These are phyloP conservation scores for Dendrobium chrysotoxum DNA, from an alignment of 106 monocot genomes.

Conservation along the genomic window DNA sequence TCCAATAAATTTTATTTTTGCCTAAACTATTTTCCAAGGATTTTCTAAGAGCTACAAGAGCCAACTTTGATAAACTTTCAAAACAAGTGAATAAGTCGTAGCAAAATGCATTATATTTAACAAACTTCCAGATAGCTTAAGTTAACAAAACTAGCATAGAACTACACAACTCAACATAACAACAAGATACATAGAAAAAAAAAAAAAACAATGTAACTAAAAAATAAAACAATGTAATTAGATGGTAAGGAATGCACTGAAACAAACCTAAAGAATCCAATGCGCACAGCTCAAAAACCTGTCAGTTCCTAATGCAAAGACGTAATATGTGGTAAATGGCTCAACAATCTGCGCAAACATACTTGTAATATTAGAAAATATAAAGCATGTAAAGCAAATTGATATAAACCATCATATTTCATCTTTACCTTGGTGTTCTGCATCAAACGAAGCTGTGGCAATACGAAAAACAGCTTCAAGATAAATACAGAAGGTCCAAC, in stretches of 20 bases:
- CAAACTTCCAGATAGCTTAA: too few species aligned
- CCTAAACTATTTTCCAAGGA: too few species aligned
- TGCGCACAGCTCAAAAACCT: conserved; percentile 73
- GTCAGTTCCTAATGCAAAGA: conserved; percentile 62
- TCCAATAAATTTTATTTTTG: too few species aligned
- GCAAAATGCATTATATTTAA: too few species aligned
- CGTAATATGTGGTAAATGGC: conserved; percentile 71
- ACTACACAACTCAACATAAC: too few species aligned
- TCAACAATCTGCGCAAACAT: conserved; percentile 48
- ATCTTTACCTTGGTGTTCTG: conserved; percentile 59
- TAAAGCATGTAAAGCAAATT: neutral
- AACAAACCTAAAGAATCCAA: conserved; percentile 69
- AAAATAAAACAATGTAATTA: too few species aligned
- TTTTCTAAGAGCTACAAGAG: too few species aligned
- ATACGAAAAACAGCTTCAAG: conserved; percentile 68
- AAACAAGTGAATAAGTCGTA: too few species aligned
- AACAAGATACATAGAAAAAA: too few species aligned
- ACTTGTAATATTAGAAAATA: neutral
- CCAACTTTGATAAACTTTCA: too few species aligned
- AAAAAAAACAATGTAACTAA: too few species aligned
- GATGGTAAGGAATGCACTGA: neutral
- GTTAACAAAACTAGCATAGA: too few species aligned
- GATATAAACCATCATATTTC: neutral
- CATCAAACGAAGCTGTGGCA: conserved; percentile 72
- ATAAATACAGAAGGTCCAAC: conserved; percentile 86